Percentiles rank a stretch among this genome's conserved stretches.
Evolutionary conservation across 228 moss, liverwort and hornwort species (phyloP).

Genomic region (Sphagnum magellanicum): DNA sequence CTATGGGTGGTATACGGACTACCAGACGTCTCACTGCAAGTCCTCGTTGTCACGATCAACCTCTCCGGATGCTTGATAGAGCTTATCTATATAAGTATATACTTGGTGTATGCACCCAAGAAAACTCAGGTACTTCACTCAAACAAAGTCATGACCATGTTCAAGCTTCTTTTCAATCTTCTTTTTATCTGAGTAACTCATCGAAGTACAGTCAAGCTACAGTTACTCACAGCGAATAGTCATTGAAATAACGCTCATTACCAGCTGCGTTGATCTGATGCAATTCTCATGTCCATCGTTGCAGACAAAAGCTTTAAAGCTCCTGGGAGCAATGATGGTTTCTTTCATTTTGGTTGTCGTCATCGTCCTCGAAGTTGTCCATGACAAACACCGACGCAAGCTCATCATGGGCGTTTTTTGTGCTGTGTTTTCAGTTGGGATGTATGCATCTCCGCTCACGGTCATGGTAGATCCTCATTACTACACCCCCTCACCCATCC

Average conservation of each 20-base stretch:
- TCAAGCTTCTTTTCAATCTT: no score
- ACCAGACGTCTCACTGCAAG: slow-evolving; percentile 49
- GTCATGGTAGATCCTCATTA: slow-evolving; percentile 51
- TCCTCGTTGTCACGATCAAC: slow-evolving; percentile 71
- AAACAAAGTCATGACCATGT: no score
- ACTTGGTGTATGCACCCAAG: slow-evolving; percentile 36
- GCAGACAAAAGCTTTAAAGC: slow-evolving; percentile 49
- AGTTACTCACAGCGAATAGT: no score
- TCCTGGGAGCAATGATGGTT: slow-evolving; percentile 21
- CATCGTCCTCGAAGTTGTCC: slow-evolving; percentile 39
- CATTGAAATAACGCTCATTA: no score
- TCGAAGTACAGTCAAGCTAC: no score
- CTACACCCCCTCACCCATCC: not conserved
- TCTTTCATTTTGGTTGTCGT: slow-evolving; percentile 33
- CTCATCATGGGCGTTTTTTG: slow-evolving; percentile 51
- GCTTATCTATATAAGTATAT: slow-evolving; percentile 39
- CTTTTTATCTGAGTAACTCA: no score
- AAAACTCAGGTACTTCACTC: slow-evolving; percentile 25
- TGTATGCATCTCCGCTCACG: slow-evolving; percentile 80
- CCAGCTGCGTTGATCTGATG: no score
- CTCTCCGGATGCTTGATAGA: slow-evolving; percentile 51
- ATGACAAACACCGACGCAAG: slow-evolving; percentile 25
- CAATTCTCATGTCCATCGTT: not conserved
- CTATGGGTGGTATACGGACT: slow-evolving; percentile 80
- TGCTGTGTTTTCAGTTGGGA: slow-evolving; percentile 21